Evolutionary conservation across 2,329 filamentous ascomycete genomes (phyloP).

Genomic region (Amylocarpus encephaloides): DNA sequence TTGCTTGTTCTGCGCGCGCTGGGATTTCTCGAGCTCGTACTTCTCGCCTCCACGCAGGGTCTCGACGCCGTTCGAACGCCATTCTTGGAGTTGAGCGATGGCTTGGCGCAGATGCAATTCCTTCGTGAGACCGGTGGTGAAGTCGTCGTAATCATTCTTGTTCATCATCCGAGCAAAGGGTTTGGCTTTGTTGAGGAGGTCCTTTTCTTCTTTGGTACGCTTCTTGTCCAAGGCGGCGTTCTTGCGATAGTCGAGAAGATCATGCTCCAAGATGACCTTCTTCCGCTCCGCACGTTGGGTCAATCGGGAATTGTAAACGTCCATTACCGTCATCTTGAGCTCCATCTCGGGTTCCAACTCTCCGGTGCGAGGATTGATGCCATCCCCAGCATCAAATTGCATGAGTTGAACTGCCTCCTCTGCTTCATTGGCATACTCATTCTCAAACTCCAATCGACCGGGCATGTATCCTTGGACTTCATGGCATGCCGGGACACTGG

Average conservation of each 20-base stretch:
- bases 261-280: constrained; percentile 94
- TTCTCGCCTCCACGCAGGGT: constrained; percentile 83
- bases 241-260: constrained; percentile 86
- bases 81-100: constrained; percentile 86
- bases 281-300: constrained; percentile 91
- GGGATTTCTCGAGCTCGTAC: constrained; percentile 82
- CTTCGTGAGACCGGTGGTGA: constrained; percentile 79
- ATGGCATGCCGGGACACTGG: constrained; percentile 91
- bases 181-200: constrained; percentile 87
- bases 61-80: constrained; percentile 77
- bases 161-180: constrained; percentile 98
- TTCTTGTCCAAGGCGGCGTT: constrained; percentile 89
- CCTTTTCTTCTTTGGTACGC: constrained; percentile 88
- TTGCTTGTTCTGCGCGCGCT: constrained; percentile 61
- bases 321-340: constrained; percentile 95
- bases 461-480: constrained; percentile 99
- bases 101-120: constrained; percentile 88
- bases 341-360: constrained; percentile 94
- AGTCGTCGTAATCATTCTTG: constrained; percentile 77
- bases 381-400: constrained; percentile 95
- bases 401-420: constrained; percentile 98
- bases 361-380: constrained; percentile 75
- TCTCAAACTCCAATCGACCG: constrained; percentile 93
- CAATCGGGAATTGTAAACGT: constrained; percentile 90
- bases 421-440: constrained; percentile 93